These are phyloP conservation scores for Silene coronaria DNA, from an alignment of 179 eudicot species.

Conservation along the genomic window DNA sequence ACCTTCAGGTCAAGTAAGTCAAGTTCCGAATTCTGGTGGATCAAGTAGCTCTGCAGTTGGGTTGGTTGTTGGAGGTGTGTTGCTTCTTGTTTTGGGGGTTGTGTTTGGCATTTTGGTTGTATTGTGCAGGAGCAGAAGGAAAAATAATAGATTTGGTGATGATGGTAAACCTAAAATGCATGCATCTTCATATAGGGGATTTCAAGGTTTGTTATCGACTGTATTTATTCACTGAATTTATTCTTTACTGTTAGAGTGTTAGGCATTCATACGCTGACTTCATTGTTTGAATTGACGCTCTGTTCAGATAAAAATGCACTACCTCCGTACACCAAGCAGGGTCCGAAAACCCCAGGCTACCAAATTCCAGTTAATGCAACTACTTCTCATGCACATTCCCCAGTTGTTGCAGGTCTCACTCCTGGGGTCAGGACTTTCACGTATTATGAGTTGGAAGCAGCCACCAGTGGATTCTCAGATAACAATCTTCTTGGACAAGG, in stretches of 20 bases:
- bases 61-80: conserved; percentile 32
- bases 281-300: background rate
- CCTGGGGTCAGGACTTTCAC: conserved; percentile 25
- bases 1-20: conserved; percentile 2
- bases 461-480: conserved; percentile 38
- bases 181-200: conserved; percentile 17
- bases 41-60: conserved; percentile 30
- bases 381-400: conserved; percentile 5
- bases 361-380: conserved; percentile 7
- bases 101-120: conserved; percentile 23
- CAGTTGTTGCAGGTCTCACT: conserved; percentile 3
- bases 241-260: background rate
- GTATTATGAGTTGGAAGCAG: conserved; percentile 33
- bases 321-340: conserved; percentile 31
- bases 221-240: background rate
- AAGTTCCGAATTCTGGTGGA: conserved; percentile 17
- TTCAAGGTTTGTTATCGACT: conserved; percentile 31
- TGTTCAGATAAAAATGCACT: conserved; percentile 26
- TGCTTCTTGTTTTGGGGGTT: conserved; percentile 27
- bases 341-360: conserved; percentile 16
- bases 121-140: conserved; percentile 27
- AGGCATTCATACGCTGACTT: background rate
- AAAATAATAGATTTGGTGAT: conserved; percentile 19
- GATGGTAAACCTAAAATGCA: conserved; percentile 19
- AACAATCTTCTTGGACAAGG: conserved; percentile 42